A percentile compares a stretch with the other conserved stretches of the same genome.
Conservation (phyloP, 208 protist genomes). For the Wallacemonas rigidus region DNA sequence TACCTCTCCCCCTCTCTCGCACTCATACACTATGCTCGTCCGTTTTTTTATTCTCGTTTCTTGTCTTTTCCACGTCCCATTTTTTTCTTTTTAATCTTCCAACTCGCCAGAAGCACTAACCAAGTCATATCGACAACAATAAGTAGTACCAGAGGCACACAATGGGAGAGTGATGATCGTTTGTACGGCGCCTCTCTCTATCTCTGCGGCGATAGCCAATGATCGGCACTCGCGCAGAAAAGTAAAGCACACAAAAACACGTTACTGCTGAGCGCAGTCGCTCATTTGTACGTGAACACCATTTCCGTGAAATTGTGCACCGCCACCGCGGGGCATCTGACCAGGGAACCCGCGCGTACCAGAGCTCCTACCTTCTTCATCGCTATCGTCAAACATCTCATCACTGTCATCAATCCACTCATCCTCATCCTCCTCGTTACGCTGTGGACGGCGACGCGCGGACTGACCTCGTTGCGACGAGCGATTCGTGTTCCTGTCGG, state of each 20-base stretch:
- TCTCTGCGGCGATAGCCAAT: too few species aligned
- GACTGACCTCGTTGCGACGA: too few species aligned
- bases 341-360: neutral
- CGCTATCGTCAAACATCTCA: constrained; percentile 36
- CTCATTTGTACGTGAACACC: constrained; percentile 41
- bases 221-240: neutral
- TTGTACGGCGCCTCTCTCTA: too few species aligned
- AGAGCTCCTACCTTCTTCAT: constrained; percentile 27
- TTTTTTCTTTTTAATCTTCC: too few species aligned
- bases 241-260: constrained; percentile 8
- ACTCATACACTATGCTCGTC: too few species aligned
- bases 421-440: constrained; percentile 1
- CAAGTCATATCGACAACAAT: too few species aligned
- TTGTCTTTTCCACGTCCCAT: too few species aligned
- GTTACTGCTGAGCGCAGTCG: constrained; percentile 73
- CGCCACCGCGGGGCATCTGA: constrained; percentile 1
- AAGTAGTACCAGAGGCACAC: too few species aligned
- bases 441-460: neutral
- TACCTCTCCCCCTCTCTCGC: too few species aligned
- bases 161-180: too few species aligned
- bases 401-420: constrained; percentile 27
- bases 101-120: too few species aligned
- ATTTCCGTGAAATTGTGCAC: constrained; percentile 9
- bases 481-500: neutral
- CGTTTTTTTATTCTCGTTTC: too few species aligned